Conservation (phyloP, 2,329 filamentous ascomycete species). For the Epichloe scottii region DNA sequence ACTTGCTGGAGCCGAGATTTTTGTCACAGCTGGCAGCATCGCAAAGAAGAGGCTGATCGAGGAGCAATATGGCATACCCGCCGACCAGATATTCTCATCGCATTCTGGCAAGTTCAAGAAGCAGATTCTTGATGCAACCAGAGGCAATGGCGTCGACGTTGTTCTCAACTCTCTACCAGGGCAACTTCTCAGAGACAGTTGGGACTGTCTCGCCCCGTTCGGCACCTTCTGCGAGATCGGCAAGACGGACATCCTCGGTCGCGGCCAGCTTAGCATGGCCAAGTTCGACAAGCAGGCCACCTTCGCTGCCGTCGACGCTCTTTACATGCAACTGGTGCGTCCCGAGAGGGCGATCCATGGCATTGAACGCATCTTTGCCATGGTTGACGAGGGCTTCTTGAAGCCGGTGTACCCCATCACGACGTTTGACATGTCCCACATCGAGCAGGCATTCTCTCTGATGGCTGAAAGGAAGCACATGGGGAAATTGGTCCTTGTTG, state of each 20-base stretch:
- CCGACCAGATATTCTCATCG: conserved; percentile 16
- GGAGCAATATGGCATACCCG: conserved; percentile 23
- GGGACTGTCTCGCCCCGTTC: conserved; percentile 30
- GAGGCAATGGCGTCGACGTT: conserved; percentile 51
- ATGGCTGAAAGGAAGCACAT: neutral
- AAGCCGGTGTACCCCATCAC: conserved; percentile 4
- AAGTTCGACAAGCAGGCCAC: conserved; percentile 21
- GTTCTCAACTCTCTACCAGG: conserved; percentile 43
- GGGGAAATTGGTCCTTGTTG: neutral
- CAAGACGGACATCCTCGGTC: conserved; percentile 22
- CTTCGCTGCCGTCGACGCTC: conserved; percentile 30
- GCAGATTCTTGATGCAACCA: conserved; percentile 10
- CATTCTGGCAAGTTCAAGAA: neutral
- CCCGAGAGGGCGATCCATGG: conserved; percentile 25
- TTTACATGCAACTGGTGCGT: conserved; percentile 28
- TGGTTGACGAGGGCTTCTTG: conserved; percentile 22
- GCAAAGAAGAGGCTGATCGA: conserved; percentile 25
- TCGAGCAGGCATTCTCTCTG: conserved; percentile 10
- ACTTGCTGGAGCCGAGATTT: conserved; percentile 26
- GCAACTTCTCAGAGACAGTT: conserved; percentile 27
- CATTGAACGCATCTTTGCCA: conserved; percentile 18
- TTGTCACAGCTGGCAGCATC: conserved; percentile 25
- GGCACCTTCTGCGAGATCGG: conserved; percentile 34
- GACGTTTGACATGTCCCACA: neutral
- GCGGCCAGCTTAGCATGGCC: conserved; percentile 32